Evolutionary conservation across 139 green algal genomes (phyloP), one percentile per base, ranked within the genome.

Genomic region (Ulvella scutata): DNA sequence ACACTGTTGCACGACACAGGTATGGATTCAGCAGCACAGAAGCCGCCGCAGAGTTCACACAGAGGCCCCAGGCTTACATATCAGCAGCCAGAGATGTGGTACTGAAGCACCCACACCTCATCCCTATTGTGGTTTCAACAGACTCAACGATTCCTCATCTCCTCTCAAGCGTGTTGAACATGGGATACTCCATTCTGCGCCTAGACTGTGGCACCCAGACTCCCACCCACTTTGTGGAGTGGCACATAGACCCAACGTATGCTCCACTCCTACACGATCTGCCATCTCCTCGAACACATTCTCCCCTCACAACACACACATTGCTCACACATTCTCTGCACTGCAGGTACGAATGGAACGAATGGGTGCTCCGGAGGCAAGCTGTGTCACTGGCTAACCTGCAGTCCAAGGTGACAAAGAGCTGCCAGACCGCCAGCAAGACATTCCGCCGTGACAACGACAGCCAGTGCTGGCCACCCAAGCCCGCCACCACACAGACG

Each of bases 171-270:
- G 36, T 74, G 60, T 4, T 74, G 1, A 23, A 13, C 13, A 61
- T 36, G 61, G 62, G 37, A 43, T 43, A 21, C 62, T 37, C 31
- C 23, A 78, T 43, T 39, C 35, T 74, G 10, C 26, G 51, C 62
- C 33, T 87, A 35, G 85, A 90, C 38, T 89, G 85, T 76, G 87
- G 78, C 38, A 89, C 79, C 35, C 88, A 93, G 78, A 94, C 88
- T 29, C 81, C 79, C 2, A 85, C 80, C 6, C 88, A 94, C 80
- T 84, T 89, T 29, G n/a, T 82, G 43, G 88, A 94, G 77, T 40
- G 74, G 7, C 29, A 86, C 61, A 84, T 94, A 26, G 87, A 91
- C 78, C 38, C 81, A 59, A 81, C 79, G 44, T 85, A 81, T 43
- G 75, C 80, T 72, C 9, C 51, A 9, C n/a, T 10, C 13, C 0